phyloP scores from a whole-genome alignment of 306 rosid genomes.

The Castanea mollissima region DNA sequence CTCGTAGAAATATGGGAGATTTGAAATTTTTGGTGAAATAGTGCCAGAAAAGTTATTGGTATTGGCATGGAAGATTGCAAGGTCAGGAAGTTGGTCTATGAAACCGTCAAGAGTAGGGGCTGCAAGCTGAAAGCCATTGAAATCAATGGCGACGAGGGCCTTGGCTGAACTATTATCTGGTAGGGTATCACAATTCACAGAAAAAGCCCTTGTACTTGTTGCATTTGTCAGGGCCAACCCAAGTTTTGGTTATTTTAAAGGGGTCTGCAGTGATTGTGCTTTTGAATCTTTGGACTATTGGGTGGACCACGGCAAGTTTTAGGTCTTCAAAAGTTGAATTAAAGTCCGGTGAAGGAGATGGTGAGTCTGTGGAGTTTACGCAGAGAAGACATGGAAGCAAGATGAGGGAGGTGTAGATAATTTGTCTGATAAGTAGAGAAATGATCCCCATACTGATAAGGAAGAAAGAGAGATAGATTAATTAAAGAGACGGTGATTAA shows the following conservation, averaged over 20 bases:
- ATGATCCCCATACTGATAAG: constrained; percentile 19
- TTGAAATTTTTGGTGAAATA: constrained; percentile 26
- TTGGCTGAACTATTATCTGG: constrained; percentile 36
- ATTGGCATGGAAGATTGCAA: constrained; percentile 51
- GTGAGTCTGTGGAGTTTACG: constrained; percentile 24
- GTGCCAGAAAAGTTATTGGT: constrained; percentile 48
- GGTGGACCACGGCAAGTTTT: constrained; percentile 30
- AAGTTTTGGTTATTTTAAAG: constrained; percentile 30
- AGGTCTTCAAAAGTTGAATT: constrained; percentile 37
- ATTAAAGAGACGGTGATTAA: constrained; percentile 13
- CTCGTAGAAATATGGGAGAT: constrained; percentile 35
- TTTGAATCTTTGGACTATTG: constrained; percentile 39
- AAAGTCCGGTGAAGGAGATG: constrained; percentile 26
- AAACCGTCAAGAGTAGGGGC: constrained; percentile 49
- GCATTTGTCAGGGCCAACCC: constrained; percentile 47
- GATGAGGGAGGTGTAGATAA: constrained; percentile 11
- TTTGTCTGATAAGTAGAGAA: not conserved
- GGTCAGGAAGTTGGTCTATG: constrained; percentile 40
- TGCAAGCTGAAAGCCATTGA: constrained; percentile 48
- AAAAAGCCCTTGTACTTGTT: constrained; percentile 37
- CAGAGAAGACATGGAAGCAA: constrained; percentile 16
- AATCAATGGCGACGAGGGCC: constrained; percentile 36
- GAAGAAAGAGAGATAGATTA: not conserved
- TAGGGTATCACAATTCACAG: constrained; percentile 28
- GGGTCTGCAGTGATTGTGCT: constrained; percentile 43